Percentiles rank a stretch among this genome's conserved stretches.
Evolutionary conservation across 2,329 filamentous ascomycete species (phyloP).

Genomic region (Clonostachys byssicola): DNA sequence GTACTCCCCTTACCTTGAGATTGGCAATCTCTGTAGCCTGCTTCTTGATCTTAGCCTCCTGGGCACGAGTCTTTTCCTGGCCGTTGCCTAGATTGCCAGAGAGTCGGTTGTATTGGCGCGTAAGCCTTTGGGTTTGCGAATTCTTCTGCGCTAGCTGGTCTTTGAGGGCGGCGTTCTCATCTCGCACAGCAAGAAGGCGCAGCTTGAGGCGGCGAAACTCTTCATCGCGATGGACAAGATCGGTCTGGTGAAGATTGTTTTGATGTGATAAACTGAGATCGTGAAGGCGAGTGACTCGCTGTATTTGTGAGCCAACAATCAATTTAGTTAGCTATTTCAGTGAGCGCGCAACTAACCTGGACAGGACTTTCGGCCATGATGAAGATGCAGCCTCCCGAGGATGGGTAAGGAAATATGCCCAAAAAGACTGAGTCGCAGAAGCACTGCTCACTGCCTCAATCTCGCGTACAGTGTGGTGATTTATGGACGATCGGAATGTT

Average conservation of each 20-base stretch:
- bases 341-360: no score
- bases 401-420: no score
- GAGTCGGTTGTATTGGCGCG: conserved; percentile 30
- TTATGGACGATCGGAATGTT: no score
- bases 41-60: conserved; percentile 42
- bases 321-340: no score
- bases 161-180: conserved; percentile 68
- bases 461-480: not conserved
- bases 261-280: conserved; percentile 69
- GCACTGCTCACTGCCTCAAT: not conserved
- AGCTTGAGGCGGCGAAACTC: conserved; percentile 66
- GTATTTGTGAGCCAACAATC: not conserved
- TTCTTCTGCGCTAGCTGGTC: conserved; percentile 58
- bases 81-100: conserved; percentile 35
- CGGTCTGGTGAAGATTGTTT: conserved; percentile 57
- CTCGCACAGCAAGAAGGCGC: conserved; percentile 65
- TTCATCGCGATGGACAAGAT: conserved; percentile 71
- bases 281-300: conserved; percentile 43
- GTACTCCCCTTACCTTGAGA: conserved; percentile 32
- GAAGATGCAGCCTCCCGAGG: no score
- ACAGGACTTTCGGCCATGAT: no score
- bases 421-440: no score
- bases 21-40: conserved; percentile 43
- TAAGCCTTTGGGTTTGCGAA: conserved; percentile 48
- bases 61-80: conserved; percentile 33